Percentiles rank a stretch among this genome's conserved stretches.
Conservation (phyloP, 2,329 filamentous ascomycete genomes). For the Cadophora sp. region DNA sequence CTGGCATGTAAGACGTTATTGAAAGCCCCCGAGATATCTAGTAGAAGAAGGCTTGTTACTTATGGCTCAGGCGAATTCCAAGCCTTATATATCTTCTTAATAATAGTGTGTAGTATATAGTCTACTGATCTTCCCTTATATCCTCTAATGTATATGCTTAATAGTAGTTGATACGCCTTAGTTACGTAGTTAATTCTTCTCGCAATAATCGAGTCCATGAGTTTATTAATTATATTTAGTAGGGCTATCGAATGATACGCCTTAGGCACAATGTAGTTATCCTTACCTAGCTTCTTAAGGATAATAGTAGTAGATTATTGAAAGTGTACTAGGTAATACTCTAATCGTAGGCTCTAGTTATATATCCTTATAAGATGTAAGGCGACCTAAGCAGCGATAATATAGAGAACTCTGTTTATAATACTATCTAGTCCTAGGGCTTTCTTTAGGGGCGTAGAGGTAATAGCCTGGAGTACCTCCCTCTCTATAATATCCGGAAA, state of each 20-base stretch:
- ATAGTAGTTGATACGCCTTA: constrained; percentile 19
- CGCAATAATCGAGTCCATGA: constrained; percentile 23
- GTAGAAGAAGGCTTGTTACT: constrained; percentile 42
- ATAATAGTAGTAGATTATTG: too few species aligned
- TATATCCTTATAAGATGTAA: constrained; percentile 28
- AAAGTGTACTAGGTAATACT: constrained; percentile 28
- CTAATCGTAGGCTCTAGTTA: constrained; percentile 28
- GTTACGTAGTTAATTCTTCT: constrained; percentile 21
- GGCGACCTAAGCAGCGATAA: constrained; percentile 19
- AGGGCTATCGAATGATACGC: constrained; percentile 25
- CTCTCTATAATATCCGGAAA: constrained; percentile 26
- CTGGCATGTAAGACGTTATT: constrained; percentile 38
- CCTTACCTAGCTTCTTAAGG: constrained; percentile 22
- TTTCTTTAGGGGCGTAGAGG: constrained; percentile 24
- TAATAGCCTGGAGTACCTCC: constrained; percentile 29
- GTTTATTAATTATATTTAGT: constrained; percentile 25
- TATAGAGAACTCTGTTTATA: constrained; percentile 28
- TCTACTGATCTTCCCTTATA: constrained; percentile 38
- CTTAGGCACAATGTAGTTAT: constrained; percentile 23
- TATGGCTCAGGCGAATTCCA: constrained; percentile 31
- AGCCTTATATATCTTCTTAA: constrained; percentile 39
- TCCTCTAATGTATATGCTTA: constrained; percentile 42
- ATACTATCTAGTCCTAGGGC: constrained; percentile 32
- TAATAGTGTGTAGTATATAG: constrained; percentile 41
- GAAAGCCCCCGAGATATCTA: constrained; percentile 45